Base-by-base conservation (phyloP, 768 basidiomycete species). In the Suillus clintonianus region DNA sequence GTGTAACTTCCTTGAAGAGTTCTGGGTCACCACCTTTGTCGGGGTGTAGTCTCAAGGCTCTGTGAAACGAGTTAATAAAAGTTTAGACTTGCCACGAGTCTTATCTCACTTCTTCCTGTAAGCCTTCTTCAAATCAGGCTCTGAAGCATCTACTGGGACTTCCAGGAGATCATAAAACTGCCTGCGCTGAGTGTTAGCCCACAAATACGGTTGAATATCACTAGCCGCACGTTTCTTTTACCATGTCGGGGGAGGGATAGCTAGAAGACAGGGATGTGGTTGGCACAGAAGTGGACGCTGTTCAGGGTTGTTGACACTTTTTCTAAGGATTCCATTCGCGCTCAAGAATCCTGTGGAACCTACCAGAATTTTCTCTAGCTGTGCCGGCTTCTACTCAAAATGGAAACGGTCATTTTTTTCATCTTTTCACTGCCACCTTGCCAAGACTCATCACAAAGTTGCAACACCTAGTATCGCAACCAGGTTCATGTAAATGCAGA, bases 11-110 rank as follows among this genome's bases (percentile, higher is more conserved):
- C 75, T 99, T 98, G 89, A 99, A 99, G 60, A 92, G 77, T 77
- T 99, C 97, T 30, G 95, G 95, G 71, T 97, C 96, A 62, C 95
- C 95, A 54, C 95, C 95, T 79, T 96, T 96, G 84, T 95, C 94
- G 24, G 94, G 94, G 74, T 95, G 94, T 67, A 94, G 78, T 62
- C 90, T 86, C 58, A 95, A 77, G 11, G 94, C 94, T 77, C 94
- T 95, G 63, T 47, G 22, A 60, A 60, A 68, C 59, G 27, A 58
- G 24, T 65, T 27, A 65, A 62, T 50, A 48, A 32, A 45, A 58
- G 39, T 47, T 45, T 56, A 45, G 41, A n/a, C 17, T 64, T 34
- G 61, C 54, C 48, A 53, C 32, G n/a, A 37, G 17, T 62, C 5
- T 22, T 27, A 17, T 65, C 76, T 34, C 66, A 94, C 94, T 94